Base-by-base conservation (phyloP, 116 monocot species). In the Iris pallida region DNA sequence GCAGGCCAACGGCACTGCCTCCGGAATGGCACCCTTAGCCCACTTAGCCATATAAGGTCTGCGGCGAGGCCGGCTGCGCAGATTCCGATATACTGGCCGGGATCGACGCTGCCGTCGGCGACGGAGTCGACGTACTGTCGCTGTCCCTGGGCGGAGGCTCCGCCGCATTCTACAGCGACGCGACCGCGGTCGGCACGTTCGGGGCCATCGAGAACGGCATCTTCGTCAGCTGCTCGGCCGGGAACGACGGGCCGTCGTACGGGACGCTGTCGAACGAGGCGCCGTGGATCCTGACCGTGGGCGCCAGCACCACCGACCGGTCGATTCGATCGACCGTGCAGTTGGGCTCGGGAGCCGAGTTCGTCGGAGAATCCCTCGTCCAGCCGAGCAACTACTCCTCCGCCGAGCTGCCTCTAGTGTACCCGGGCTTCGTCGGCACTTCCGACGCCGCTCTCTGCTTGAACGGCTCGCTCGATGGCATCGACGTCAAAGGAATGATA, bases 21-120 rank as follows among this genome's bases (percentile, higher is more conserved):
- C 63, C 14, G 85, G 85, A 5, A 81, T 85, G 81, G 81, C 85
- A 14, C 85, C 85, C 5, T 61, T 57, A 57, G 78, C 81, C 55
- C 81, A 85, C 56, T 18, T 85, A 1, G 70, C 81, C 17, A 54
- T 76, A 76, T 58, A 69, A 66, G 61, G 78, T 71, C 8, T 82
- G 77, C 66, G 13, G 41, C 13, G 11, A 15, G 0, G 53, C 14
- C 0, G 56, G 7, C 6, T 76, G 81, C 9, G 16, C 48, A 0
- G 68, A 68, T 8, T 57, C 49, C 30, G 80, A 75, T 51, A 71
- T 75, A 11, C 41, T 80, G 0, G 75, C 80, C 9, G 75, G n/a
- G 70, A 75, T 80, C 42, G 71, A 75, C 17, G 55, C 45, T 14
- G 80, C 80, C 55, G 71, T 80, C 11, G 4, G 43, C 10, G 81